phyloP scores from a whole-genome alignment of 192 early-diverging fungal genomes.

The Haplosporangium gracile region DNA sequence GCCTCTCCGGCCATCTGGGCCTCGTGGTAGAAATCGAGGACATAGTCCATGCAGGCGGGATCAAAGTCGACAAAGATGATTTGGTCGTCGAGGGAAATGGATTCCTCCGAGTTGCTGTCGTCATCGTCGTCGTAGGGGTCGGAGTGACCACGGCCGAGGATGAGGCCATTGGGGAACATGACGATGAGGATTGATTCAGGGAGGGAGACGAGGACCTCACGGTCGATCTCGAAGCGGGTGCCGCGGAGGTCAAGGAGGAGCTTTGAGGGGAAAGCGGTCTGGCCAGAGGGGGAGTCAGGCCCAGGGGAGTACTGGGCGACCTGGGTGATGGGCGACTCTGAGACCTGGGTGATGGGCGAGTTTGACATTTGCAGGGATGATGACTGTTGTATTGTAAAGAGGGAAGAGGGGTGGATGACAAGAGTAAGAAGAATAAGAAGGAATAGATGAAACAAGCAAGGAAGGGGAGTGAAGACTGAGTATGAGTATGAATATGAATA shows the following conservation, averaged over 20 bases:
- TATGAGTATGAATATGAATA: not conserved
- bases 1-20: constrained; percentile 58
- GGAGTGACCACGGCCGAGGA: constrained; percentile 45
- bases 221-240: constrained; percentile 65
- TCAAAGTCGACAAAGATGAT: constrained; percentile 70
- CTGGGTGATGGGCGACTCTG: constrained; percentile 68
- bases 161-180: constrained; percentile 75
- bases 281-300: constrained; percentile 38
- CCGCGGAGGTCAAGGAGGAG: constrained; percentile 72
- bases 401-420: not conserved
- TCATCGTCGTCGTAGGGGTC: constrained; percentile 58
- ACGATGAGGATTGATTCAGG: constrained; percentile 73
- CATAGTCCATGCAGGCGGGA: constrained; percentile 64
- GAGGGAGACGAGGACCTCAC: constrained; percentile 67
- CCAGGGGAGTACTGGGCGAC: constrained; percentile 57
- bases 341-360: constrained; percentile 51
- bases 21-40: constrained; percentile 62
- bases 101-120: constrained; percentile 56
- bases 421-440: too few species aligned
- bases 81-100: constrained; percentile 60
- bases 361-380: constrained; percentile 31
- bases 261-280: constrained; percentile 58
- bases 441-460: not conserved
- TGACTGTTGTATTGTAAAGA: not conserved
- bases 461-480: not conserved